A percentile compares a stretch with the other conserved stretches of the same genome.
These are phyloP conservation scores for Malus hybrid DNA, from an alignment of 331 rosid genomes.

Conservation along the genomic window DNA sequence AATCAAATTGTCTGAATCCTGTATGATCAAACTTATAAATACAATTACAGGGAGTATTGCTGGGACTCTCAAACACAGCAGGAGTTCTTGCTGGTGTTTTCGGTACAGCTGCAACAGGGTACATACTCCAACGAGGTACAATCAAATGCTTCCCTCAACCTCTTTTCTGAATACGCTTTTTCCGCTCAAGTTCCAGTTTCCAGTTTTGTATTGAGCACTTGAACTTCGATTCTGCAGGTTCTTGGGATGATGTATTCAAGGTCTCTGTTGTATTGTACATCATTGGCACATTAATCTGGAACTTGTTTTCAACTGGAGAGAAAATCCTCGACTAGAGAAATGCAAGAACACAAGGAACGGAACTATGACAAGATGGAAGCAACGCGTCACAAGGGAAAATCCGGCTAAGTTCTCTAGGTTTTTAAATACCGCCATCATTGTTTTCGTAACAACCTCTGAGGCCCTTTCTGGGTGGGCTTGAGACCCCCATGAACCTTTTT, in stretches of 20 bases:
- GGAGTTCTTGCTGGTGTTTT: slow-evolving; percentile 97
- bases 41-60: slow-evolving; percentile 64
- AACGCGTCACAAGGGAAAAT: slow-evolving; percentile 16
- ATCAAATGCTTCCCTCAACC: background rate
- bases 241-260: slow-evolving; percentile 94
- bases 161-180: background rate
- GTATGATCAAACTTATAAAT: background rate
- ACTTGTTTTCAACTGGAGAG: slow-evolving; percentile 82
- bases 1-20: background rate
- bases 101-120: slow-evolving; percentile 93
- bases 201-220: background rate
- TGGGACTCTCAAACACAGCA: slow-evolving; percentile 87
- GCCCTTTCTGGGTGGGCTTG: slow-evolving; percentile 28
- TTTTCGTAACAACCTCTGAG: slow-evolving; percentile 29
- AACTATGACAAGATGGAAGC: slow-evolving; percentile 9
- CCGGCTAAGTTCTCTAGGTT: background rate
- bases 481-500: slow-evolving; percentile 11
- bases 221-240: slow-evolving; percentile 42
- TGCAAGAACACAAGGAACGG: background rate
- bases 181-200: background rate
- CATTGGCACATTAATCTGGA: slow-evolving; percentile 86
- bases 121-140: slow-evolving; percentile 82
- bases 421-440: slow-evolving; percentile 8
- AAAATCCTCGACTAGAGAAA: slow-evolving; percentile 54
- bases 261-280: slow-evolving; percentile 74